These are phyloP conservation scores for Paracorniculantispora psalliotae DNA, from an alignment of 2,329 filamentous ascomycete species.

Conservation along the genomic window DNA sequence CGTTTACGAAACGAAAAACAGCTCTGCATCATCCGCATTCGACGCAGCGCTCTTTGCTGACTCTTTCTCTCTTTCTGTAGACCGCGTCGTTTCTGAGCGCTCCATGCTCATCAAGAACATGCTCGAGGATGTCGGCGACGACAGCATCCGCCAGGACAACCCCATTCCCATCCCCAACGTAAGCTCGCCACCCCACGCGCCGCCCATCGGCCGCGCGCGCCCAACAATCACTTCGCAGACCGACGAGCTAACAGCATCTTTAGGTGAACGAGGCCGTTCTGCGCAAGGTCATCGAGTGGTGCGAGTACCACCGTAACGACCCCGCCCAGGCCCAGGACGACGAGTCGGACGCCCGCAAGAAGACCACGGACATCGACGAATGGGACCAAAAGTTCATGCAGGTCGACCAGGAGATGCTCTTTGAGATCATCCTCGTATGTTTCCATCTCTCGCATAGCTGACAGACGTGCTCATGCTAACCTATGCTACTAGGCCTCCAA, in stretches of 20 bases:
- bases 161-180: slow-evolving; percentile 86
- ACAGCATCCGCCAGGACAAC: slow-evolving; percentile 48
- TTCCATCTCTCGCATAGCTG: neutral
- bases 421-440: slow-evolving; percentile 93
- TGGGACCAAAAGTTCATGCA: slow-evolving; percentile 99
- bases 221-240: neutral
- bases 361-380: slow-evolving; percentile 98
- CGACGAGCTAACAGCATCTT: slow-evolving; percentile 11
- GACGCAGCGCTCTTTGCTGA: slow-evolving; percentile 10
- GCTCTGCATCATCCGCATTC: neutral
- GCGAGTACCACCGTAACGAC: slow-evolving; percentile 88
- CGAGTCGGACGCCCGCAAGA: slow-evolving; percentile 90
- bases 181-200: slow-evolving; percentile 24
- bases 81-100: slow-evolving; percentile 81
- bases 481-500: slow-evolving; percentile 70
- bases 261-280: slow-evolving; percentile 90
- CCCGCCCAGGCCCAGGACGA: slow-evolving; percentile 78
- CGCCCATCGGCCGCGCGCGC: neutral
- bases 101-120: slow-evolving; percentile 97
- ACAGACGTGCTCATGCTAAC: slow-evolving; percentile 12
- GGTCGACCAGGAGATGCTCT: slow-evolving; percentile 99
- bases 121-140: slow-evolving; percentile 83
- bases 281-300: slow-evolving; percentile 97
- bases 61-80: slow-evolving; percentile 38
- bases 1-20: slow-evolving; percentile 25